Percentiles rank a stretch among this genome's conserved stretches.
These are phyloP conservation scores for Nidula microcarpa DNA, from an alignment of 768 basidiomycete genomes.

Conservation along the genomic window DNA sequence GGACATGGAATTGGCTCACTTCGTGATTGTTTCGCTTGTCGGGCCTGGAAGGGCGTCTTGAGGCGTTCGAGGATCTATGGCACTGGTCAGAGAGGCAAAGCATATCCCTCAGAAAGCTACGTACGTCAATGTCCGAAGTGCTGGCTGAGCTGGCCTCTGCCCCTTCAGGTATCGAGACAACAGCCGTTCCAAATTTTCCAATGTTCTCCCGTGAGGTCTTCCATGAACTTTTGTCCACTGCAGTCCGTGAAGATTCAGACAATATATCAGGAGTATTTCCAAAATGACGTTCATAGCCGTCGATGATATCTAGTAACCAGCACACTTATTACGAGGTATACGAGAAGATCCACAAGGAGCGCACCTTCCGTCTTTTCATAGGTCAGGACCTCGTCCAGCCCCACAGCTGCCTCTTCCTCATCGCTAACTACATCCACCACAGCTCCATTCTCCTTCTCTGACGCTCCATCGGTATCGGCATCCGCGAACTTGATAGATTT, in stretches of 20 bases:
- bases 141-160: constrained; percentile 23
- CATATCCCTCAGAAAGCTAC: neutral
- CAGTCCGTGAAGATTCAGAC: constrained; percentile 42
- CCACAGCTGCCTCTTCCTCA: too few relatives aligned
- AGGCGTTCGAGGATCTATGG: constrained; percentile 57
- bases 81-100: neutral
- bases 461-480: constrained; percentile 12
- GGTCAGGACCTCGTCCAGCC: too few relatives aligned
- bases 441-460: constrained; percentile 13
- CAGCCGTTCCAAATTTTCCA: constrained; percentile 57
- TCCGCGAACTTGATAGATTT: constrained; percentile 36
- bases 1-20: constrained; percentile 30
- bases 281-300: constrained; percentile 75
- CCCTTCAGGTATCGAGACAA: constrained; percentile 46
- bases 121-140: constrained; percentile 28
- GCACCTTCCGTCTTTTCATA: constrained; percentile 20
- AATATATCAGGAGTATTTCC: constrained; percentile 54
- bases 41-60: constrained; percentile 46
- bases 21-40: constrained; percentile 49
- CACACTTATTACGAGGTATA: constrained; percentile 6
- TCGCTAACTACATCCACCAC: constrained; percentile 9
- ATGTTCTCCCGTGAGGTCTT: constrained; percentile 38
- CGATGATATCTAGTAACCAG: constrained; percentile 14
- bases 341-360: neutral
- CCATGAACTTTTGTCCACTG: constrained; percentile 61